Evolutionary conservation across 108 stramenopile species (phyloP), one percentile per base, ranked within the genome.

Genomic region (Cyclotella cryptica): DNA sequence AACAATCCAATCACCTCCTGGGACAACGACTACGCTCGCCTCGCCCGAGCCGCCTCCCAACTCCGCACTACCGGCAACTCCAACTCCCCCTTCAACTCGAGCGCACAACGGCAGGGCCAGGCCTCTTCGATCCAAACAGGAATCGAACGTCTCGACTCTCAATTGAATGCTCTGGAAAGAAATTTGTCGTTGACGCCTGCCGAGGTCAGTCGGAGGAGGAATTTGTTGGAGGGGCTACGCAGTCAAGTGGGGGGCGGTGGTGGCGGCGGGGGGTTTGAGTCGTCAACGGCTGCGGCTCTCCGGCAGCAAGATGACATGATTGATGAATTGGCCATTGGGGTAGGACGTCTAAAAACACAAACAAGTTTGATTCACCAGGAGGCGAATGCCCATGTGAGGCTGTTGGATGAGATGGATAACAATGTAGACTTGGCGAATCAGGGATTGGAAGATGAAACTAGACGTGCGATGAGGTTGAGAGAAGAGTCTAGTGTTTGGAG

Each of bases 281-380:
- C 80, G 0, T 51, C 77, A 30, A 74, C 85, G 78, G 77, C 83
- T 0, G 61, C 74, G 43, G 90, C 92, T 43, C 82, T 93, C 35
- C 87, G 82, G 22, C 89, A 94, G 41, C 97, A 97, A 84, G 96
- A 97, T 70, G 91, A 89, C 29, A 92, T 96, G 93, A 89, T 97
- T 69, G 94, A 90, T 66, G 97, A 97, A 71, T 84, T 97, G 5
- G 94, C 94, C 22, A 71, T 84, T 29, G 97, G 97, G 15, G 93
- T 97, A 10, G 89, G 87, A 35, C 80, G 97, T 13, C 85, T 97
- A 27, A 86, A 93, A 62, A 87, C 90, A 63, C 95, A 96, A 74
- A 93, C 95, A 7, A 71, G 81, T 43, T 22, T 90, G 44, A 96
- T 97, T 83, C 86, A 90, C 49, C 94, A 97, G 35, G 97, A 96